These are phyloP conservation scores for Albatrellus sp. DNA, from an alignment of 1,284 basidiomycete genomes.

Conservation along the genomic window DNA sequence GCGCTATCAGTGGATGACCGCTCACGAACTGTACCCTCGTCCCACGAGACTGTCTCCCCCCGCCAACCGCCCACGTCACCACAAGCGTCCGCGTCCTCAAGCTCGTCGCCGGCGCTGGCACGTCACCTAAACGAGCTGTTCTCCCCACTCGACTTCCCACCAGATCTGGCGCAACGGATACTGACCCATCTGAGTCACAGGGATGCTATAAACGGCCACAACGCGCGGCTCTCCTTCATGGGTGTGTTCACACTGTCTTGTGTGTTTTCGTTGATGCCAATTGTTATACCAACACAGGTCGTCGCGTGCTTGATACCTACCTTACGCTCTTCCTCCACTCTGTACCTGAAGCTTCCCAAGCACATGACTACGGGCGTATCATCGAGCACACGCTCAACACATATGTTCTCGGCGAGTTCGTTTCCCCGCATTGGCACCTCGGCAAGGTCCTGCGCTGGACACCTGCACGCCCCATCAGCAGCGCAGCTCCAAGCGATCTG, in stretches of 20 bases:
- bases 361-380: slow-evolving; percentile 41
- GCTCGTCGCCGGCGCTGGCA: slow-evolving; percentile 20
- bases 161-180: slow-evolving; percentile 54
- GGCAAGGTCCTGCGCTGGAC: slow-evolving; percentile 60
- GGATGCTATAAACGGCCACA: slow-evolving; percentile 52
- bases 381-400: slow-evolving; percentile 46
- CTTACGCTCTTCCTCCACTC: slow-evolving; percentile 60
- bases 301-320: slow-evolving; percentile 63
- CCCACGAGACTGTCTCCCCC: background rate
- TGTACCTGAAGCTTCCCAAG: slow-evolving; percentile 24
- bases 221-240: slow-evolving; percentile 55
- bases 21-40: background rate
- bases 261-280: background rate
- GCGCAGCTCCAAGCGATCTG: slow-evolving; percentile 20
- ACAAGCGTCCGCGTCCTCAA: background rate
- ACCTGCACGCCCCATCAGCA: slow-evolving; percentile 22
- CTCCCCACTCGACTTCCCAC: slow-evolving; percentile 52
- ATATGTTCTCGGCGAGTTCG: slow-evolving; percentile 54
- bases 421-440: slow-evolving; percentile 62
- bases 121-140: slow-evolving; percentile 53
- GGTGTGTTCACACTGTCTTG: slow-evolving; percentile 29
- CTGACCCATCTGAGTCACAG: slow-evolving; percentile 67
- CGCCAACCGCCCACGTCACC: background rate
- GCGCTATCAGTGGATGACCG: background rate
- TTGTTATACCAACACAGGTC: slow-evolving; percentile 31